These are phyloP conservation scores for Selaginella tamariscina DNA, from an alignment of 75 land plant genomes.

Conservation along the genomic window DNA sequence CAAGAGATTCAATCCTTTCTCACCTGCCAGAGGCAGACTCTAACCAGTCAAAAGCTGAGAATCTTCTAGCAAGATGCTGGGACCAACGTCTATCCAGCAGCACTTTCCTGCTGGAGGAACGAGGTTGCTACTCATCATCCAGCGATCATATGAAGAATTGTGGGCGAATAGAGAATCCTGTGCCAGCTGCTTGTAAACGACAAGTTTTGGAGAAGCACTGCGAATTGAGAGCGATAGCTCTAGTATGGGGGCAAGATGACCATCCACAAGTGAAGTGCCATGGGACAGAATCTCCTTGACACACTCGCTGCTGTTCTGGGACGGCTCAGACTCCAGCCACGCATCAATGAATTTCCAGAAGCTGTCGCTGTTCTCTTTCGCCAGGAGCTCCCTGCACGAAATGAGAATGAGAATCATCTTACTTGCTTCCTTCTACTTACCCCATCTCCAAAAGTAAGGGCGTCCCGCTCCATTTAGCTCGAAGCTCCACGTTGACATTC, in stretches of 20 bases:
- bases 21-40: slow-evolving; percentile 7
- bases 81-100: slow-evolving; percentile 92
- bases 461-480: slow-evolving; percentile 87
- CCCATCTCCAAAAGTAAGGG: slow-evolving; percentile 78
- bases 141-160: slow-evolving; percentile 20
- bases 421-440: slow-evolving; percentile 21
- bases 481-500: slow-evolving; percentile 87
- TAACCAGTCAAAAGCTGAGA: slow-evolving; percentile 48
- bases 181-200: slow-evolving; percentile 71
- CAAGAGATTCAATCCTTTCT: background rate
- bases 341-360: slow-evolving; percentile 62
- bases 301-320: slow-evolving; percentile 47
- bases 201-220: slow-evolving; percentile 80
- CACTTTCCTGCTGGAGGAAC: slow-evolving; percentile 43
- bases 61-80: slow-evolving; percentile 43
- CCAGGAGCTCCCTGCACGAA: slow-evolving; percentile 60
- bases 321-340: slow-evolving; percentile 40
- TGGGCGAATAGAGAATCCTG: slow-evolving; percentile 48
- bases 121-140: slow-evolving; percentile 30
- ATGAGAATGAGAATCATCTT: background rate
- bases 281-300: slow-evolving; percentile 41
- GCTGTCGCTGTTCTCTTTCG: slow-evolving; percentile 55
- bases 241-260: slow-evolving; percentile 53
- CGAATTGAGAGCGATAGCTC: slow-evolving; percentile 71
- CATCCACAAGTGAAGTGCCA: slow-evolving; percentile 51